Evolutionary conservation across 164 flowering plant species (phyloP).

Genomic region (Warburgia ugandensis): DNA sequence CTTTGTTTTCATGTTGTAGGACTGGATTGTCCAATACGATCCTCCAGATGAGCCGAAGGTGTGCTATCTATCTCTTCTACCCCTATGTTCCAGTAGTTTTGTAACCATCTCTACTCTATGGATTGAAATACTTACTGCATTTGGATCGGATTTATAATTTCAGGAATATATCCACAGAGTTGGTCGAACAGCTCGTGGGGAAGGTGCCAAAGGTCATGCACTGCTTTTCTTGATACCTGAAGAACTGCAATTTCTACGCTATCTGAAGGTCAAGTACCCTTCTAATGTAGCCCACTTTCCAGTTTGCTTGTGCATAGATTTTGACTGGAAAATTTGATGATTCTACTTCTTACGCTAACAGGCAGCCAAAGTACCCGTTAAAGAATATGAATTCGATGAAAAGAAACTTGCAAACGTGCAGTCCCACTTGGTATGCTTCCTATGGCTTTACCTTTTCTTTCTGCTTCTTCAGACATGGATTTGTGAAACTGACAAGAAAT

Average conservation of each 20-base stretch:
- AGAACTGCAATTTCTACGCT: conserved; percentile 72
- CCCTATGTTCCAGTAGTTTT: not conserved
- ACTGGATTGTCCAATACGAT: conserved; percentile 95
- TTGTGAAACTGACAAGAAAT: not conserved
- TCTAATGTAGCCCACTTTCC: not conserved
- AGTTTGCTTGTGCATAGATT: not conserved
- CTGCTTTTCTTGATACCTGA: conserved; percentile 83
- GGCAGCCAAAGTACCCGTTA: conserved; percentile 83
- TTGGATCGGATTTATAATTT: no score
- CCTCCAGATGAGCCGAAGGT: conserved; percentile 99
- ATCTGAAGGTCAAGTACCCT: conserved; percentile 59
- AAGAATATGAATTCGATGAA: conserved; percentile 62
- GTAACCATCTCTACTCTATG: not conserved
- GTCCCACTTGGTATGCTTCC: conserved; percentile 57
- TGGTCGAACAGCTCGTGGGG: conserved; percentile 99
- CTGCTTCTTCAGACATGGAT: not conserved
- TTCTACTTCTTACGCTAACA: conserved; percentile 16
- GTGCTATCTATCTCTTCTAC: not conserved
- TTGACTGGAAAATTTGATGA: not conserved
- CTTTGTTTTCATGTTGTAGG: conserved; percentile 34
- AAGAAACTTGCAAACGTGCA: conserved; percentile 78
- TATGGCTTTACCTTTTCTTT: not conserved
- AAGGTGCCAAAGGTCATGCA: conserved; percentile 85
- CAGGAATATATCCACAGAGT: conserved; percentile 97
- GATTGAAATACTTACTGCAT: no score